Evolutionary conservation across 1,284 basidiomycete genomes (phyloP), one percentile per base, ranked within the genome.

Genomic region (Apiotrichum akiyoshidainum): DNA sequence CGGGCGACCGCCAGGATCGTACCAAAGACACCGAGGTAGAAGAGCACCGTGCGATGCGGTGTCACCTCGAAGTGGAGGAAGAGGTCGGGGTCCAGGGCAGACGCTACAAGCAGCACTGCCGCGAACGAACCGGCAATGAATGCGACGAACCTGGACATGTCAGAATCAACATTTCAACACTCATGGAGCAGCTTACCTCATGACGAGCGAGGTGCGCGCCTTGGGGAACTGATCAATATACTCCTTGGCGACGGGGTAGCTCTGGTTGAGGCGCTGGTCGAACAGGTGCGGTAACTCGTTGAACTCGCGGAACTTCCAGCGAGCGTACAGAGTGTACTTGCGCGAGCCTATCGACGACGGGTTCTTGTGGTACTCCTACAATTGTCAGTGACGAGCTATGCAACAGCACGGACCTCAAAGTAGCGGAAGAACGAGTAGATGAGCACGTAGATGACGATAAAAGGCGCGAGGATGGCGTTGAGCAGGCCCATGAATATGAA

Each of bases 391-490:
- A 31, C 26, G 4, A 31, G 4, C 26, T 4, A 31, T 31, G 3
- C 26, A 31, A 31, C 26, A 31, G 7, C 26, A 31, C 26, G 26
- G 53, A 91, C 92, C 82, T 98, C 95, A 67, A 99, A 99, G 77
- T 99, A 99, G 16, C 94, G 90, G 82, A 99, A 99, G 83, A 99
- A 99, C 1, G 93, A 98, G 76, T 96, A 99, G 85, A 97, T 88
- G 46, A 97, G 78, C 46, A 97, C 84, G 77, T 98, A 99, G n/a
- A 94, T 80, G 39, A 99, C 90, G 68, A 99, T 98, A 79, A 98
- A 95, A 0, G 96, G 96, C 1, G 91, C 92, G 70, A 98, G 93
- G 16, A 95, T 84, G 2, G 90, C 90, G 68, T 99, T 99, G 59
- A 98, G 77, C 52, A 95, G 85, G 17, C 92, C 95, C 89, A 98